phyloP scores from a whole-genome alignment of 331 rosid genomes.

The Acacia pycnantha region DNA sequence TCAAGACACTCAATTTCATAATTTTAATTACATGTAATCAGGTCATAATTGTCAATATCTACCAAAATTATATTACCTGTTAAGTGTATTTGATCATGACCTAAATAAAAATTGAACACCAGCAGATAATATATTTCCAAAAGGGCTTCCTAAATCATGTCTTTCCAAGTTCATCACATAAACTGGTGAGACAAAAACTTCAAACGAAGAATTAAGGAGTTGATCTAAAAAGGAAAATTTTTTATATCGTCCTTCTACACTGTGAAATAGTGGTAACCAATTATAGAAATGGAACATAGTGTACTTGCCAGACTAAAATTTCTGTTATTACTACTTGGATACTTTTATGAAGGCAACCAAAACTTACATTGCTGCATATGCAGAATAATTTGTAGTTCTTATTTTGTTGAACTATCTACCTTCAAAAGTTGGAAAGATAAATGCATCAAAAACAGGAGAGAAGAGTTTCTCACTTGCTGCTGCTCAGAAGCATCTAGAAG shows the following conservation, averaged over 20 bases:
- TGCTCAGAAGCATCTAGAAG: constrained; percentile 97
- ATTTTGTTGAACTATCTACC: neutral
- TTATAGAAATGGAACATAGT: neutral
- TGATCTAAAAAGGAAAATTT: neutral
- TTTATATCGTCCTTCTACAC: neutral
- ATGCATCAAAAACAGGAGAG: constrained; percentile 11
- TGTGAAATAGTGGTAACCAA: neutral
- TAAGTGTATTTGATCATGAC: neutral
- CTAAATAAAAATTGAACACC: constrained; percentile 18
- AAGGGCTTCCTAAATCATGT: neutral
- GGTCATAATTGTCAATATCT: constrained; percentile 16
- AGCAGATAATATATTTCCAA: constrained; percentile 5
- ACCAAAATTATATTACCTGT: neutral
- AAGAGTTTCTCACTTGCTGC: constrained; percentile 70
- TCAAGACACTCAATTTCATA: neutral
- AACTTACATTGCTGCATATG: neutral
- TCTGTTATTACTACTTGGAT: neutral
- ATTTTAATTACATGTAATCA: neutral
- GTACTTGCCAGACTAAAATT: neutral
- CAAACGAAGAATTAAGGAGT: neutral
- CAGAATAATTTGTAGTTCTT: neutral
- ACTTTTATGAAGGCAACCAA: neutral
- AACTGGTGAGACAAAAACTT: constrained; percentile 1
- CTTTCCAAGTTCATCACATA: neutral
- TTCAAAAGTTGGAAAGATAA: constrained; percentile 10